phyloP scores from a whole-genome alignment of 169 alveolate genomes.

The Eimeria sp. region DNA sequence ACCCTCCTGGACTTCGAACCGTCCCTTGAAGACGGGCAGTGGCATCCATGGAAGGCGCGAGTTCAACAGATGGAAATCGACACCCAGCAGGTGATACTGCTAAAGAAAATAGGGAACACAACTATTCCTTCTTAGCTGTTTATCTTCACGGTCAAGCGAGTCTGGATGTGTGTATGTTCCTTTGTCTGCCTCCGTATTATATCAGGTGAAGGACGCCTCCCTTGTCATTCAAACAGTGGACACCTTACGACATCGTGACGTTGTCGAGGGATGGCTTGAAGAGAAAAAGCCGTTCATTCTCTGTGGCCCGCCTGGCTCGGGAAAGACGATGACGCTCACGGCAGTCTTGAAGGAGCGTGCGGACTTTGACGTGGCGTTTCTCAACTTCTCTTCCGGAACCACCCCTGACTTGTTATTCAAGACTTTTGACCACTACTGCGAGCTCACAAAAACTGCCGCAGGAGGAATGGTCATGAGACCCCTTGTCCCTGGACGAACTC shows the following conservation, averaged over 20 bases:
- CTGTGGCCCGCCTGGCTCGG: conserved; percentile 99
- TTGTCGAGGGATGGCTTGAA: conserved; percentile 97
- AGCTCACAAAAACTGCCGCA: conserved; percentile 93
- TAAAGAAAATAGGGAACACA: not conserved
- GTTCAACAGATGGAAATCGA: conserved; percentile 95
- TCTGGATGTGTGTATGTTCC: not conserved
- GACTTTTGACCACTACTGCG: conserved; percentile 98
- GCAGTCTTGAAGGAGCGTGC: conserved; percentile 96
- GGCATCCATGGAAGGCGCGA: conserved; percentile 97
- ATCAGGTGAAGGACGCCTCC: conserved; percentile 96
- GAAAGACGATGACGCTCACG: conserved; percentile 98
- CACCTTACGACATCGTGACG: conserved; percentile 97
- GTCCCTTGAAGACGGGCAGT: conserved; percentile 95
- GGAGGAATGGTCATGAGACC: conserved; percentile 97
- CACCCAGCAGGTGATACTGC: conserved; percentile 84
- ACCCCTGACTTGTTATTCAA: conserved; percentile 95
- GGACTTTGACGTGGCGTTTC: conserved; percentile 97
- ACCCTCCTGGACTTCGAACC: conserved; percentile 97
- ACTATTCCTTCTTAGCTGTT: not conserved
- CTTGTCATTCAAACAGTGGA: conserved; percentile 98
- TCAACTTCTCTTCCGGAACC: conserved; percentile 97
- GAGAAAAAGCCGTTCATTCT: conserved; percentile 98
- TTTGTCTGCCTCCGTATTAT: not conserved
- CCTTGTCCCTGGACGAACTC: conserved; percentile 96
- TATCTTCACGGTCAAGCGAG: not conserved